Percentiles rank a stretch among this genome's conserved stretches.
Evolutionary conservation across 1,284 basidiomycete genomes (phyloP).

Genomic region (Naganishia sp.): DNA sequence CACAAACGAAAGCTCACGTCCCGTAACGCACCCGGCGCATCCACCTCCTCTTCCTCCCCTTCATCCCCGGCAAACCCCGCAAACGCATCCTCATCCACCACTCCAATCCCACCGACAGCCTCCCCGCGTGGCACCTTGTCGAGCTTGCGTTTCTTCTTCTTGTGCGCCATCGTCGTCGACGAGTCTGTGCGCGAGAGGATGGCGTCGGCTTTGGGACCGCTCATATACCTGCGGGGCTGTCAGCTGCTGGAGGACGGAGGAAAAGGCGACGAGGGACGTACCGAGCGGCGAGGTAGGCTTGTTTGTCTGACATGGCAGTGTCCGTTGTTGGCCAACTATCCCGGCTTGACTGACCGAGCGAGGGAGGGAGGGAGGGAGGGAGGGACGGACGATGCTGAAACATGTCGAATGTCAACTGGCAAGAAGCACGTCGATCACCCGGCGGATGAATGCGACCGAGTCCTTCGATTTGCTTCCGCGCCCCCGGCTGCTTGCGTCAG

Average conservation of each 20-base stretch:
- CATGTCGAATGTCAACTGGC: too few species aligned
- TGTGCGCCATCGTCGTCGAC: conserved; percentile 57
- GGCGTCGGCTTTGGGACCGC: conserved; percentile 93
- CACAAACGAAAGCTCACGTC: too few species aligned
- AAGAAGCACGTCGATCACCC: neutral
- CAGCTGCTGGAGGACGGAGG: neutral
- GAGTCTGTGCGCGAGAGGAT: conserved; percentile 69
- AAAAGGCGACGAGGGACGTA: neutral
- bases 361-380: neutral
- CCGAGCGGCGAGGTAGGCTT: conserved; percentile 20
- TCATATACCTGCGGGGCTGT: conserved; percentile 69
- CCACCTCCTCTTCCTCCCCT: conserved; percentile 47
- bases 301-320: conserved; percentile 7
- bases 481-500: conserved; percentile 6
- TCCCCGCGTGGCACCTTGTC: conserved; percentile 32
- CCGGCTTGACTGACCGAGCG: too few species aligned
- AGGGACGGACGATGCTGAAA: neutral
- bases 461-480: conserved; percentile 7
- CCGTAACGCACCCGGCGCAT: conserved; percentile 50
- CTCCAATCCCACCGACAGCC: conserved; percentile 40
- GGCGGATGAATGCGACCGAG: neutral
- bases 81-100: conserved; percentile 57
- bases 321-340: too few species aligned
- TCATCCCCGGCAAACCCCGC: conserved; percentile 36
- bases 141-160: conserved; percentile 75